Conservation (phyloP, 176 grass and related monocot genomes). For the Pharus latifolius region DNA sequence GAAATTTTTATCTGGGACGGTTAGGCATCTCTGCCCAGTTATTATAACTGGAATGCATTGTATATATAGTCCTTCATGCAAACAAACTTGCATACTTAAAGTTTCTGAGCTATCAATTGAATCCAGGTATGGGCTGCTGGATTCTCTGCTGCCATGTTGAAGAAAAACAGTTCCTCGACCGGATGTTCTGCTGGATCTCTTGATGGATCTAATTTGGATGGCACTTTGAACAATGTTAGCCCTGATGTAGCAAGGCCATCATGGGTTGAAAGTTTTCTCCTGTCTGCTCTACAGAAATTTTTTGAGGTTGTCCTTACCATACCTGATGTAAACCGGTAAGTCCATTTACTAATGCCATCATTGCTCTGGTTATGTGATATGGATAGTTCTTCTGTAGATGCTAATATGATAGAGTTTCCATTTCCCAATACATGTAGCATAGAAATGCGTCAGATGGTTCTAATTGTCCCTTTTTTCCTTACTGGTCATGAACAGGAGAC, state of each 20-base stretch:
- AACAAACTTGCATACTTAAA: constrained; percentile 1
- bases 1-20: neutral
- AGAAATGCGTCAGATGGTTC: neutral
- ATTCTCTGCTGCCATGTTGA: constrained; percentile 79
- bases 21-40: neutral
- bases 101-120: constrained; percentile 28
- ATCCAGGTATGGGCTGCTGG: constrained; percentile 94
- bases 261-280: constrained; percentile 57
- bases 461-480: neutral
- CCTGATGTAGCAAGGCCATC: constrained; percentile 22
- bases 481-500: constrained; percentile 42
- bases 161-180: constrained; percentile 53
- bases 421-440: neutral
- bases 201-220: constrained; percentile 33
- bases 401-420: neutral
- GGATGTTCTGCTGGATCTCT: constrained; percentile 25
- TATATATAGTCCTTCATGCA: neutral
- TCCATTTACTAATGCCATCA: neutral
- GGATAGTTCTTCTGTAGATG: neutral
- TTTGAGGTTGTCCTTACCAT: constrained; percentile 55
- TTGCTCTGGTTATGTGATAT: neutral
- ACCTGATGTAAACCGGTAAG: constrained; percentile 78
- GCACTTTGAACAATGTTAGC: constrained; percentile 30
- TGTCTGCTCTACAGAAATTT: constrained; percentile 59
- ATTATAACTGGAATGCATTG: neutral